Percentiles rank a stretch among this genome's conserved stretches.
Conservation (phyloP, 2,329 filamentous ascomycete species). For the Sporothrix pallida region DNA sequence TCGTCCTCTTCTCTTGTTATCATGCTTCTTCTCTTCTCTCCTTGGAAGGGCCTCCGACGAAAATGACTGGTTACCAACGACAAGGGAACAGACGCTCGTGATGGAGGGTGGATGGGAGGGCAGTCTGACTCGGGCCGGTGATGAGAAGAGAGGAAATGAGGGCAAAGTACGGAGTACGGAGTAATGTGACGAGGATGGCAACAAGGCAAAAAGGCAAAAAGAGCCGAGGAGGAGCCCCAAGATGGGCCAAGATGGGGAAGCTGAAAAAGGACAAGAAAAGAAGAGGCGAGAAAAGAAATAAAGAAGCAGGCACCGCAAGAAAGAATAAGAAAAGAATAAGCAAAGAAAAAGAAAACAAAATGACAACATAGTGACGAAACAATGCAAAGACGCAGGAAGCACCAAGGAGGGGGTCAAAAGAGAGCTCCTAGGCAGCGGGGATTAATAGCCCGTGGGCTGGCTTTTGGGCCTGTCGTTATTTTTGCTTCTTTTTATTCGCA, state of each 20-base stretch:
- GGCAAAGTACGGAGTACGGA: not conserved
- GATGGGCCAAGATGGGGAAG: not conserved
- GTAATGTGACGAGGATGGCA: not conserved
- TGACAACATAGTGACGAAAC: constrained; percentile 27
- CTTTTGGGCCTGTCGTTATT: too few relatives aligned
- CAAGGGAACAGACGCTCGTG: not conserved
- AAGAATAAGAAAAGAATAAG: not conserved
- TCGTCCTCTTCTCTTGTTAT: not conserved
- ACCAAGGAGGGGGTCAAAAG: not conserved
- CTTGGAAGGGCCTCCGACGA: not conserved
- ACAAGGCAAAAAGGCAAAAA: constrained; percentile 3
- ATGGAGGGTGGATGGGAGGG: constrained; percentile 17
- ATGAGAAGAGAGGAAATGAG: not conserved
- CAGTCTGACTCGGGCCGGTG: constrained; percentile 10
- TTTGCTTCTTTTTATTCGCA: too few relatives aligned
- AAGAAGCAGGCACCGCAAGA: not conserved
- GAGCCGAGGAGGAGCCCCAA: not conserved
- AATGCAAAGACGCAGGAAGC: not conserved
- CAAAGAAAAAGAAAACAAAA: constrained; percentile 4
- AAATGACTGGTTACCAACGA: constrained; percentile 21
- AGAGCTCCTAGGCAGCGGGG: not conserved
- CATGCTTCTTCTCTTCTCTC: not conserved
- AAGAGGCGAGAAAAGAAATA: not conserved
- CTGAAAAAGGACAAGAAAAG: not conserved
- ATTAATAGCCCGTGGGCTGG: not conserved